A percentile compares a stretch with the other conserved stretches of the same genome.
Evolutionary conservation across 73 alveolate genomes (phyloP).

Genomic region (Paramecium caudatum): DNA sequence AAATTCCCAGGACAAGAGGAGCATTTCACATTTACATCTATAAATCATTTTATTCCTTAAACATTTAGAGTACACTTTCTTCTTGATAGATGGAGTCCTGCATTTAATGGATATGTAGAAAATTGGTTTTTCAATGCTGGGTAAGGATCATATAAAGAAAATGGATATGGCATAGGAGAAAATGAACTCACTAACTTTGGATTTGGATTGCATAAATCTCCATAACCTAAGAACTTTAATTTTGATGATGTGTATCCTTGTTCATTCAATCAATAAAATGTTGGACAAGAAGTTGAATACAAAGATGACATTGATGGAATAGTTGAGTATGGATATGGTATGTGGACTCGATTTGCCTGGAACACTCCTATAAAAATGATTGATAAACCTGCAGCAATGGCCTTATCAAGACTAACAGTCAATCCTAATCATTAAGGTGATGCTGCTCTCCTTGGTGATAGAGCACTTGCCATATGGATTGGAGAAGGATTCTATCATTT

Average conservation of each 20-base stretch:
- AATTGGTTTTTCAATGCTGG: slow-evolving; percentile 56
- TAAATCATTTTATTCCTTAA: neutral
- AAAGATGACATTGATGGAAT: slow-evolving; percentile 35
- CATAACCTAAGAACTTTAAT: neutral
- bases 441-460: slow-evolving; percentile 57
- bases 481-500: slow-evolving; percentile 55
- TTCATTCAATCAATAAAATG: neutral
- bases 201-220: neutral
- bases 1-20: slow-evolving; percentile 47
- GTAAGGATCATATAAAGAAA: slow-evolving; percentile 44
- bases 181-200: slow-evolving; percentile 21
- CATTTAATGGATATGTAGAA: slow-evolving; percentile 19
- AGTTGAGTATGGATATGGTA: slow-evolving; percentile 53
- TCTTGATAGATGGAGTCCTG: slow-evolving; percentile 28
- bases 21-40: neutral
- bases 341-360: slow-evolving; percentile 63
- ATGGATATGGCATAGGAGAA: slow-evolving; percentile 5
- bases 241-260: neutral
- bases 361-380: neutral
- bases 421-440: slow-evolving; percentile 29
- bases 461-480: slow-evolving; percentile 47
- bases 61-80: neutral
- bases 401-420: slow-evolving; percentile 28
- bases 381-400: neutral
- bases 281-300: slow-evolving; percentile 5